Percentiles rank a stretch among this genome's conserved stretches.
These are phyloP conservation scores for Boletus rufocinnamomeus DNA, from an alignment of 768 basidiomycete genomes.

Conservation along the genomic window DNA sequence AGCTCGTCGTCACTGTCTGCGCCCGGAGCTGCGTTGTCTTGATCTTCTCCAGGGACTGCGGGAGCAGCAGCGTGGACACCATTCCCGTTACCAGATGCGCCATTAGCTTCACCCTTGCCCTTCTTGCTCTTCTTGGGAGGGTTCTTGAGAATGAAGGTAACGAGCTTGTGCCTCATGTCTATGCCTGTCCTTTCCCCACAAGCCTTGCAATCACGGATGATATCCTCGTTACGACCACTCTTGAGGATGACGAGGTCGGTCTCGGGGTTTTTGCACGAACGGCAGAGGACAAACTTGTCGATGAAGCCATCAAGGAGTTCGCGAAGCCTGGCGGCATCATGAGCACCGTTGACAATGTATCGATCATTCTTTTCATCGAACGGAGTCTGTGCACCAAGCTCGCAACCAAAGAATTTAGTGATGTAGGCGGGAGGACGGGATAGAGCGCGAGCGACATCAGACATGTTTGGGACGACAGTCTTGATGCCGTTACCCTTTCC, in stretches of 20 bases:
- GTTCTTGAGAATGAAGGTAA: slow-evolving; percentile 96
- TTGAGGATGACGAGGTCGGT: slow-evolving; percentile 93
- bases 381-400: slow-evolving; percentile 96
- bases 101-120: slow-evolving; percentile 56
- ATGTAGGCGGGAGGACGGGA: slow-evolving; percentile 94
- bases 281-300: slow-evolving; percentile 97
- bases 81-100: slow-evolving; percentile 50
- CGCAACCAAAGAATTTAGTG: slow-evolving; percentile 99
- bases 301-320: slow-evolving; percentile 97
- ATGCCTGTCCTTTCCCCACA: slow-evolving; percentile 91
- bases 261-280: slow-evolving; percentile 98
- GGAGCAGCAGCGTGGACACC: slow-evolving; percentile 42
- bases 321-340: slow-evolving; percentile 86
- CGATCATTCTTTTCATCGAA: slow-evolving; percentile 96
- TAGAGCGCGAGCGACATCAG: slow-evolving; percentile 93
- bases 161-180: slow-evolving; percentile 97
- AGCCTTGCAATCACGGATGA: slow-evolving; percentile 97
- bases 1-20: slow-evolving; percentile 86
- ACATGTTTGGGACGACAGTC: slow-evolving; percentile 98
- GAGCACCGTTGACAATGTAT: slow-evolving; percentile 98
- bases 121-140: slow-evolving; percentile 80
- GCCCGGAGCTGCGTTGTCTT: slow-evolving; percentile 45
- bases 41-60: slow-evolving; percentile 42
- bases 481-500: slow-evolving; percentile 99
- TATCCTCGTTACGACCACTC: slow-evolving; percentile 74